These are phyloP conservation scores for Priceomyces medius DNA, from an alignment of 805 yeast genomes.

Conservation along the genomic window DNA sequence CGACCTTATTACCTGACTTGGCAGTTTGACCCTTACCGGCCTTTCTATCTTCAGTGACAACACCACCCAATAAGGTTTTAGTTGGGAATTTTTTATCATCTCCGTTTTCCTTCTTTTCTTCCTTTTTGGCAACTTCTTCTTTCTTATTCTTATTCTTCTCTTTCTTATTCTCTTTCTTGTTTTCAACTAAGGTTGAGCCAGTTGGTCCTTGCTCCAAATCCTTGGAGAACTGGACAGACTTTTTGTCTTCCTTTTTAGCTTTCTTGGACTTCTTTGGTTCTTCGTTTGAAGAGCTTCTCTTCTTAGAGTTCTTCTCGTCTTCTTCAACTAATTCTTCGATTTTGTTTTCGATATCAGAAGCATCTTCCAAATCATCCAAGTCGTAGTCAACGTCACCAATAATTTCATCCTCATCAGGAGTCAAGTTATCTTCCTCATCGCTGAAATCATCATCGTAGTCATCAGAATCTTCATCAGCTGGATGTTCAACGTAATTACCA, in stretches of 20 bases:
- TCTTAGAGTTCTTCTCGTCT: slow-evolving; percentile 35
- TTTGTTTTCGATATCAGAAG: slow-evolving; percentile 67
- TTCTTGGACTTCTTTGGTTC: slow-evolving; percentile 27
- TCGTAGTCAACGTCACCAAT: slow-evolving; percentile 53
- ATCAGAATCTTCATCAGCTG: slow-evolving; percentile 72
- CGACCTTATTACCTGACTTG: slow-evolving; percentile 85
- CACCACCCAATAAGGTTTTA: slow-evolving; percentile 88
- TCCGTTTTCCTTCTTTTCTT: slow-evolving; percentile 20
- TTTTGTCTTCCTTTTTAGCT: slow-evolving; percentile 54
- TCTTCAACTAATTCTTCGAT: slow-evolving; percentile 72
- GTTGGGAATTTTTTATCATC: slow-evolving; percentile 52
- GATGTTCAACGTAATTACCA: slow-evolving; percentile 96
- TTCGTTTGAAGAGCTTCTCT: slow-evolving; percentile 35
- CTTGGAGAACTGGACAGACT: slow-evolving; percentile 80
- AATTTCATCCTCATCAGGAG: slow-evolving; percentile 76
- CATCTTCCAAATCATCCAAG: slow-evolving; percentile 64
- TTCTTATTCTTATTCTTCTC: slow-evolving; percentile 28
- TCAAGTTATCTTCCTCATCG: slow-evolving; percentile 52
- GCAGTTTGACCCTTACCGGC: slow-evolving; percentile 86
- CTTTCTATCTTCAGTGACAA: slow-evolving; percentile 87
- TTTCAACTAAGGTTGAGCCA: slow-evolving; percentile 37
- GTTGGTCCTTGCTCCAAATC: slow-evolving; percentile 95
- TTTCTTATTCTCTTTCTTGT: slow-evolving; percentile 25
- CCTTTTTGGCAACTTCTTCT: slow-evolving; percentile 24
- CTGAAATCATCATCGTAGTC: slow-evolving; percentile 52